Percentiles rank a stretch among this genome's conserved stretches.
Evolutionary conservation across 768 basidiomycete species (phyloP).

Genomic region (Amanita exitialis): DNA sequence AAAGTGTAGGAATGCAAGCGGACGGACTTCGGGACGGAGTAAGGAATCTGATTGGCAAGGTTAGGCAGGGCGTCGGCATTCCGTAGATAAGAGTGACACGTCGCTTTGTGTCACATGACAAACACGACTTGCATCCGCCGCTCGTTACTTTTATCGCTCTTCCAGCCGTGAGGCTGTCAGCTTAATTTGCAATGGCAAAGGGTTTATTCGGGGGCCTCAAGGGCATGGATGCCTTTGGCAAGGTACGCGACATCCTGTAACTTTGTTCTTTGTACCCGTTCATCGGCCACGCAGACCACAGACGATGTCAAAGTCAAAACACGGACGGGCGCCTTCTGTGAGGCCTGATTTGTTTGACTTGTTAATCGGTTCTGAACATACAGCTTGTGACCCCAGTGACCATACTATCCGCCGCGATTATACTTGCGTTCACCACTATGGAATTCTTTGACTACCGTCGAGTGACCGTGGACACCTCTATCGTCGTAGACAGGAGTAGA

Average conservation of each 20-base stretch:
- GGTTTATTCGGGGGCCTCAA: conserved; percentile 70
- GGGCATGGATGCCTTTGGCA: conserved; percentile 98
- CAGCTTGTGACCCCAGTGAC: conserved; percentile 53
- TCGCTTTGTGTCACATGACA: conserved; percentile 15
- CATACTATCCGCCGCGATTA: conserved; percentile 83
- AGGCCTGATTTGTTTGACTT: conserved; percentile 18
- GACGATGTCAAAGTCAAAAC: conserved; percentile 99
- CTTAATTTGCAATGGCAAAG: conserved; percentile 55
- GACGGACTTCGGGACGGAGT: conserved; percentile 89
- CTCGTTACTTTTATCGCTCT: conserved; percentile 16
- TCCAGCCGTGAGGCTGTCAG: conserved; percentile 21
- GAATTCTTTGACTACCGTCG: conserved; percentile 95
- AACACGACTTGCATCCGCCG: conserved; percentile 9
- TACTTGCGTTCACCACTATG: conserved; percentile 82
- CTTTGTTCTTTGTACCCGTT: not conserved
- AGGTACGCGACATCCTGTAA: conserved; percentile 41
- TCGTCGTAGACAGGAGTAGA: conserved; percentile 89
- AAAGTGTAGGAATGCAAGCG: conserved; percentile 64
- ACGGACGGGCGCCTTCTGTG: conserved; percentile 83
- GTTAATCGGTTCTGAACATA: conserved; percentile 7
- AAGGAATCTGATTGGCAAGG: conserved; percentile 77
- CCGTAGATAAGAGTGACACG: conserved; percentile 22
- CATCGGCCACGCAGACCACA: conserved; percentile 58
- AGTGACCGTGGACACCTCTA: conserved; percentile 80
- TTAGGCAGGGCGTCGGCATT: conserved; percentile 62